Base-by-base conservation (phyloP, 2,329 filamentous ascomycete genomes). In the Lachnellula subtilissima region DNA sequence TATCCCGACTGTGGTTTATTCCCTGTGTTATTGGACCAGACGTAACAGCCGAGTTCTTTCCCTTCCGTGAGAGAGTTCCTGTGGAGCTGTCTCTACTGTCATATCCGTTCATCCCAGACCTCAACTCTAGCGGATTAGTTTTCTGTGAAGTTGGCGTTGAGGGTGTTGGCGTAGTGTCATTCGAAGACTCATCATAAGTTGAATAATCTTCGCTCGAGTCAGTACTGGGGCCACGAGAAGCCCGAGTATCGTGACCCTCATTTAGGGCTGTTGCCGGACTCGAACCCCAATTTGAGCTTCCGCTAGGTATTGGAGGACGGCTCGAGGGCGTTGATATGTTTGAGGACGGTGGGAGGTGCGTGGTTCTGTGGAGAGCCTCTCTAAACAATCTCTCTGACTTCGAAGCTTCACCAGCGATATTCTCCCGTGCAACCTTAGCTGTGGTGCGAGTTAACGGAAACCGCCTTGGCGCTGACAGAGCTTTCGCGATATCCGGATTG, bases 191-290 rank as follows among this genome's bases (percentile, higher is more conserved):
- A 50, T 66, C 62, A 2, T 62, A 54, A 17, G 56, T 62, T 5
- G 64, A 61, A 43, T 65, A 65, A n/a, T 66, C 66, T 36, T 67
- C 66, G 40, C 66, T 68, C 22, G 66, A 68, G 51, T 62, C 62
- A 22, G 59, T 63, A 14, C 55, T 56, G 43, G 61, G 63, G 17
- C 60, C 59, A 22, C 60, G 59, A 50, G 48, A 19, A 19, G 17
- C 22, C 42, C 19, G 8, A 23, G n/a, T 22, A 45, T 45, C 14
- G 14, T 45, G 42, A 19, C 3, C 12, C 19, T 6, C 25, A 22
- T 7, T 23, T 14, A 2, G n/a, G 19, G 11, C 5, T 17, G 12
- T 22, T 12, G 19, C 12, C 8, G 1, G 19, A 22, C 19, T 25
- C 19, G 19, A 19, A 14, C 12, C 22, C 11, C 11, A 7, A 45